A percentile compares a stretch with the other conserved stretches of the same genome.
These are phyloP conservation scores for Phytophthora palmivora DNA, from an alignment of 352 stramenopile species.

Conservation along the genomic window DNA sequence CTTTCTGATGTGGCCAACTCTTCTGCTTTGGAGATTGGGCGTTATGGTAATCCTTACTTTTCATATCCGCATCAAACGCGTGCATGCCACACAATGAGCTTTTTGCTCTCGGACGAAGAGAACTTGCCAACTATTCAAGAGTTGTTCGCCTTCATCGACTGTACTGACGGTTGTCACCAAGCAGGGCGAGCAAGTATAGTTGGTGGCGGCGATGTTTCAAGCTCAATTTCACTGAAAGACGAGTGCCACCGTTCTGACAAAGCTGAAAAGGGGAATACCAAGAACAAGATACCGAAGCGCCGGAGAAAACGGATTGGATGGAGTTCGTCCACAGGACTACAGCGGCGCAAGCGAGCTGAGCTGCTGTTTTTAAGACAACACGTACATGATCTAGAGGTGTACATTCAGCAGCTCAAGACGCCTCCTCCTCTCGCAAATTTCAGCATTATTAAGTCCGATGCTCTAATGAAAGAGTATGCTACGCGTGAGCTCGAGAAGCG, in stretches of 20 bases:
- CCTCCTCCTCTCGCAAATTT: neutral
- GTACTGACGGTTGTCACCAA: too few species aligned
- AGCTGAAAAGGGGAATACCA: too few species aligned
- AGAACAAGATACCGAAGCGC: conserved; percentile 7
- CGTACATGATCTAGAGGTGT: conserved; percentile 24
- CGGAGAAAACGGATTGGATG: conserved; percentile 23
- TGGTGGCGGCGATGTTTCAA: too few species aligned
- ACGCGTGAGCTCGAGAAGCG: conserved; percentile 18
- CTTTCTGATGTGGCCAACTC: conserved; percentile 25
- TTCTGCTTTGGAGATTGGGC: conserved; percentile 7
- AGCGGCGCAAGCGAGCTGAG: conserved; percentile 36
- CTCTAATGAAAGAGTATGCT: conserved; percentile 22
- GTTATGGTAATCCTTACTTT: conserved; percentile 17
- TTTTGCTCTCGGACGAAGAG: conserved; percentile 18
- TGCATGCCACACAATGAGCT: too few species aligned
- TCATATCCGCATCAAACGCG: conserved; percentile 1
- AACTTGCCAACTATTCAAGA: conserved; percentile 30
- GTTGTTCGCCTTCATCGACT: conserved; percentile 37
- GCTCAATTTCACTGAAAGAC: neutral
- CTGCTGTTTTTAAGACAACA: conserved; percentile 32
- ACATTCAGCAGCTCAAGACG: conserved; percentile 16
- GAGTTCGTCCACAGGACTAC: conserved; percentile 36
- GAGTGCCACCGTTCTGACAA: too few species aligned
- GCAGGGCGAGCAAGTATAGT: too few species aligned
- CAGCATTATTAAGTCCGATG: neutral